These are phyloP conservation scores for Alternaria sp. DNA, from an alignment of 2,329 filamentous ascomycete species.

Conservation along the genomic window DNA sequence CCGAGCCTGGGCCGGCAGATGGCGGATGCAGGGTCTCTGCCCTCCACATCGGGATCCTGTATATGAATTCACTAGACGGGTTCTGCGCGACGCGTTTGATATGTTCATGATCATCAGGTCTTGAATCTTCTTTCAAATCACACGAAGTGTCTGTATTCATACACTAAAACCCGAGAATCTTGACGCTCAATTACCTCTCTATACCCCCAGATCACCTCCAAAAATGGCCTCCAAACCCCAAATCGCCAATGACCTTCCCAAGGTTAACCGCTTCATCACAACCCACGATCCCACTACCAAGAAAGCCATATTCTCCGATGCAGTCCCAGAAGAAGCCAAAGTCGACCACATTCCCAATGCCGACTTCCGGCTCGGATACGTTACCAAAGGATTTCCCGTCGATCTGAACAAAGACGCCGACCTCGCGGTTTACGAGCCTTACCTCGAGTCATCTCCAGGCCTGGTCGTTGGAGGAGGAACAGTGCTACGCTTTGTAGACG, in stretches of 20 bases:
- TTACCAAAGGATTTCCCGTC: conserved; percentile 56
- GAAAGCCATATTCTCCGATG: conserved; percentile 42
- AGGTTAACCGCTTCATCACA: conserved; percentile 45
- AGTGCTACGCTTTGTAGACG: conserved; percentile 50
- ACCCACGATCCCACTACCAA: conserved; percentile 42
- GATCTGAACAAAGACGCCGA: conserved; percentile 55
- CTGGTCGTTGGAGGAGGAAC: conserved; percentile 56
- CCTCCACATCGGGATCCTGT: conserved; percentile 16
- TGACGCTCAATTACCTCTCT: neutral
- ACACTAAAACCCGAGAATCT: neutral
- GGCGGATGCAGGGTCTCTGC: neutral
- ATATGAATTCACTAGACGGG: neutral
- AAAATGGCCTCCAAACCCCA: conserved; percentile 21
- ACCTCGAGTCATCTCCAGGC: conserved; percentile 55
- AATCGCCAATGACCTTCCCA: conserved; percentile 31
- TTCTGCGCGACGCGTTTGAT: neutral
- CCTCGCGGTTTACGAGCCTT: conserved; percentile 53
- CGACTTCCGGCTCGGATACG: conserved; percentile 57
- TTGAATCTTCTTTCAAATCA: neutral
- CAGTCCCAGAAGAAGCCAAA: conserved; percentile 29
- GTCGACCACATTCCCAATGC: conserved; percentile 29
- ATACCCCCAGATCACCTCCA: neutral
- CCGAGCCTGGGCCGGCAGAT: conserved; percentile 4
- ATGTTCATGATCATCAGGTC: neutral
- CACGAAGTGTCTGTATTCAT: neutral